Evolutionary conservation across 1,139 yeast species (phyloP), one percentile per base, ranked within the genome.

Genomic region (Lodderomyces orthopsilosis): DNA sequence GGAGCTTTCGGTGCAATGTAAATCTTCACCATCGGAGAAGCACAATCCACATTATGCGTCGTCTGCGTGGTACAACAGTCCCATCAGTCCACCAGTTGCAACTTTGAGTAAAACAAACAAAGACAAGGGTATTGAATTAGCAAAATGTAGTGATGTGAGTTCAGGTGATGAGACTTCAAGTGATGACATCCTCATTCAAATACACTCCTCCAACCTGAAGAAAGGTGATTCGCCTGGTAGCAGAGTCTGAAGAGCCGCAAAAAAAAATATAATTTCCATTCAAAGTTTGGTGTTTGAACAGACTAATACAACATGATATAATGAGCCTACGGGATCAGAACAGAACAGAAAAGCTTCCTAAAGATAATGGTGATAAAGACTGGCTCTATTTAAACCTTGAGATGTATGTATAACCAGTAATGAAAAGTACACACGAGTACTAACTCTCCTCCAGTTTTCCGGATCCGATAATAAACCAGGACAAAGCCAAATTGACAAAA

Each of bases 301-400:
- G 10, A 14, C 8, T 15, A n/a, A 13, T 6, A 12, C 26, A 34
- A 12, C 37, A 19, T 12, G 24, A 19, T 8, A 15, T 30, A 8
- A 30, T 14, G 34, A 30, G 19, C n/a, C 6, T 7, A 30, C 37
- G 23, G 26, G 26, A 35, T 6, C 6, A 17, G 12, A 15, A 6
- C 14, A 23, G 14, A 10, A 23, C 7, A 10, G 26, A 19, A 5
- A 13, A 35, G 19, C 12, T 3, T 14, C 7, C 2, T 10, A 23
- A 37, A 23, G 33, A 37, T 3, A 26, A 37, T 3, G 33, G 10
- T 3, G 18, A 13, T 4, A 22, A 13, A 8, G 32, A 14, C 12
- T 43, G 47, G 45, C 26, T 39, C 22, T 48, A 45, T 39, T 34
- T 48, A 14, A 38, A 22, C 6, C 37, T 48, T 13, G 41, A 42